Percentiles rank a stretch among this genome's conserved stretches.
Conservation (phyloP, 2,329 filamentous ascomycete genomes). For the Penicillium sp. region DNA sequence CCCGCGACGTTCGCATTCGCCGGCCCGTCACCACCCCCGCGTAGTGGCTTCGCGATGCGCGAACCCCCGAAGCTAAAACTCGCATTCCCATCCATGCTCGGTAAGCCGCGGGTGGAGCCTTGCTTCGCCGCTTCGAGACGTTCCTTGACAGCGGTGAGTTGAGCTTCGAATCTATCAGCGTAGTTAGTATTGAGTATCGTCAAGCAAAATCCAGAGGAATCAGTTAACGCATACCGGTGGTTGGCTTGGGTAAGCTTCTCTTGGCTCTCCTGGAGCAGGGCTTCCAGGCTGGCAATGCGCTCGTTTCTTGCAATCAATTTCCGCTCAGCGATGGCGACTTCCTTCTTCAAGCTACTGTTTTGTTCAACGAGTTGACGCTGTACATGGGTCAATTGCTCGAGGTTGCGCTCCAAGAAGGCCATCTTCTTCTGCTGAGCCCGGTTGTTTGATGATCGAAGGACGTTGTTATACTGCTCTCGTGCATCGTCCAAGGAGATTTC, state of each 20-base stretch:
- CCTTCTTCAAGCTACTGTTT: slow-evolving; percentile 96
- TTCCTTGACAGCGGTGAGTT: slow-evolving; percentile 96
- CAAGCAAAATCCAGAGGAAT: slow-evolving; percentile 9
- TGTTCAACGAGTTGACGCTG: slow-evolving; percentile 97
- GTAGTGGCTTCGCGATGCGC: slow-evolving; percentile 64
- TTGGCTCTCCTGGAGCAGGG: slow-evolving; percentile 90
- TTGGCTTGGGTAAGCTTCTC: slow-evolving; percentile 97
- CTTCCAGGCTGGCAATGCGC: slow-evolving; percentile 91
- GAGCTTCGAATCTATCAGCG: slow-evolving; percentile 78
- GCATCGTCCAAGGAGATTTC: slow-evolving; percentile 98
- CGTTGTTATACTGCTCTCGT: slow-evolving; percentile 98
- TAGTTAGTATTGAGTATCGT: slow-evolving; percentile 12
- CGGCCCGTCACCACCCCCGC: slow-evolving; percentile 48
- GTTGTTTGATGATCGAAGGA: slow-evolving; percentile 94
- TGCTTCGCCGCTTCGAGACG: slow-evolving; percentile 92
- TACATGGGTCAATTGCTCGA: slow-evolving; percentile 95
- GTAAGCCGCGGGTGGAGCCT: slow-evolving; percentile 81
- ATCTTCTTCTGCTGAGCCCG: slow-evolving; percentile 99
- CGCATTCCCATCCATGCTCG: slow-evolving; percentile 60
- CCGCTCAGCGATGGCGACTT: slow-evolving; percentile 95
- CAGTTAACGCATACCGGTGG: slow-evolving; percentile 70
- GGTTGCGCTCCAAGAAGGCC: slow-evolving; percentile 96
- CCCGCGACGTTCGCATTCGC: slow-evolving; percentile 35
- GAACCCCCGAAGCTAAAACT: slow-evolving; percentile 69
- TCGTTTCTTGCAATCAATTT: slow-evolving; percentile 97